Evolutionary conservation across 495 filamentous ascomycete genomes (phyloP), one percentile per base, ranked within the genome.

Genomic region (Aspergillus indologenus): DNA sequence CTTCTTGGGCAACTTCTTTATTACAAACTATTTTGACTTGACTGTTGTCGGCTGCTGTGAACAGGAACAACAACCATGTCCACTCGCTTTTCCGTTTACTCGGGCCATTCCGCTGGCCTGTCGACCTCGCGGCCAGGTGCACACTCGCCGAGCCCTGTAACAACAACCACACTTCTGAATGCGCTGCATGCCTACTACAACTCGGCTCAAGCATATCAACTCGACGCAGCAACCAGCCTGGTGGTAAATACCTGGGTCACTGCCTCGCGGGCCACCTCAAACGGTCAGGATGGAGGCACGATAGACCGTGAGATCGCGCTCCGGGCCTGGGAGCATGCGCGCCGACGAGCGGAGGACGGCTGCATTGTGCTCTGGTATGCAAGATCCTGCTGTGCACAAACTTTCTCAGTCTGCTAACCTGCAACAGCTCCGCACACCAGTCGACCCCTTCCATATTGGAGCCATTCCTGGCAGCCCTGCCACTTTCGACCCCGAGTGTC

Each of bases 221-320:
- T 98, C 6, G 94, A 98, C 71, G 86, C 91, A n/a, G 88, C 90
- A 42, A 93, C 93, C 1, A 96, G 91, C 65, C 68, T 97, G 51
- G 95, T 93, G 0, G 93, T 98, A 55, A 98, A 97, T 74, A 95
- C 93, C 60, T 96, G 91, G 91, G 80, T 91, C 22, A 95, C 88
- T 3, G 90, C 90, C 7, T 79, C 84, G 12, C 86, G 86, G 61
- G 71, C 79, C 4, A 81, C 84, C 48, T 79, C 80, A 0, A 85
- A 90, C 65, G 90, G 87, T 24, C 81, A 80, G 15, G 75, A 75
- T 42, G 90, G 90, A 23, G 91, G 90, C 21, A 89, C 87, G 0
- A 82, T 97, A 42, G 94, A 98, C 66, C 76, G 81, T 55, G 86
- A 90, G 21, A 67, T 98, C 55, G 90, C 89, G 1, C 79, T 85